Base-by-base conservation (phyloP, 805 yeast genomes). In the Candida silvatica region DNA sequence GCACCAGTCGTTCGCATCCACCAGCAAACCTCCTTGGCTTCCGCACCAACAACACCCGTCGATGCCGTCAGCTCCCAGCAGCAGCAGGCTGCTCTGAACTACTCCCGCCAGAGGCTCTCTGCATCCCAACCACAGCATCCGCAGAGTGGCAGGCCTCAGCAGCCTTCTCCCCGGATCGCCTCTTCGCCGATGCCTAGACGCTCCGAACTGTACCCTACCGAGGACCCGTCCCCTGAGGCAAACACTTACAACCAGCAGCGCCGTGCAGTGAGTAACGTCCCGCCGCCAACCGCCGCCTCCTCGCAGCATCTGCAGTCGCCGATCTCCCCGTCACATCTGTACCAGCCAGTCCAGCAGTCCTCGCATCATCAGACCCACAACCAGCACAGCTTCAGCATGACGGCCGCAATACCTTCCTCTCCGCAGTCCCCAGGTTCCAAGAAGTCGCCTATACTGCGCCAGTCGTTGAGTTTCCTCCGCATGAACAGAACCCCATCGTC, bases 361-460 rank as follows among this genome's bases (percentile, higher is more conserved):
- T 37, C 28, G 6, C 42, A 32, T 20, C 41, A 34, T 23, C 46
- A 33, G 14, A 17, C 22, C 14, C 27, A 31, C 12, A 29, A 19
- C 4, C 40, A 34, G 25, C 35, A 36, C 27, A 23, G 14, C 38
- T 25, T 14, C 39, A 27, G 6, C 40, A 32, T 23, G 40, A 34
- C 23, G 44, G 20, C 18, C 11, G 16, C 17, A 9, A 14, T 19
- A 20, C 5, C 29, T 26, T 27, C 19, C 33, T 23, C 32, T 8
- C 22, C 32, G 6, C 20, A 24, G 24, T 19, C 23, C 6, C 29
- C 34, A n/a, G 34, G 27, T 9, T 19, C 39, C 17, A 24, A 41
- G 3, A 36, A 56, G 43, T 53, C 62, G 27, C 68, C 68, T 1
- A 55, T 55, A 11, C 39, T 62, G 25, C 56, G 63, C 14, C 67